Base-by-base conservation (phyloP, 2,329 filamentous ascomycete genomes). In the Sphaerulina vaccinii region DNA sequence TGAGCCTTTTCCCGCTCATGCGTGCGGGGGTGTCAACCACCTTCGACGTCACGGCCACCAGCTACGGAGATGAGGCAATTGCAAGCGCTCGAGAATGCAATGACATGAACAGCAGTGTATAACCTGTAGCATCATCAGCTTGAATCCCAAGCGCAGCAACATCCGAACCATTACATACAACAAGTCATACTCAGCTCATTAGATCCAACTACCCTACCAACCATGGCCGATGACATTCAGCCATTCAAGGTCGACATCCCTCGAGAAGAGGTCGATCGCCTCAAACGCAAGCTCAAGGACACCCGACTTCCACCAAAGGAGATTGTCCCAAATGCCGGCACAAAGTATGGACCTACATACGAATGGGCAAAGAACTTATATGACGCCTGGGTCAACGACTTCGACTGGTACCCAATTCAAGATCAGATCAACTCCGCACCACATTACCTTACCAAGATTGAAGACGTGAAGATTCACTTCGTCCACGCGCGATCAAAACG, bases 281-380 rank as follows among this genome's bases (percentile, higher is more conserved):
- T 72, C 11, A 67, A 69, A 39, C 60, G 65, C 4, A 73, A 72
- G 56, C 61, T 71, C 5, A 59, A 59, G 45, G 68, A 72, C 45
- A 70, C 67, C 11, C 60, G 67, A 9, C 49, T 71, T 2, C 70
- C 69, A 1, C 59, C 65, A 1, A 61, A 64, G 5, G 65, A 68
- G 8, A 65, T 73, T 27, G 69, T 72, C 1, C 69, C 68, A 13
- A 62, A 68, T 46, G 68, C 71, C 6, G 67, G 68, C 2, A 61
- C 64, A 9, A 66, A 69, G 23, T 72, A 71, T 52, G 70, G 65
- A 54, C 36, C 65, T 56, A 18, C 58, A 57, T 53, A 58, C 21
- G 64, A 69, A 46, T 71, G 70, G 70, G 62, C 63, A 10, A 58
- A 61, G n/a, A 67, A 68, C 13, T 56, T 71, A 15, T 68, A 70